Evolutionary conservation across 2,329 filamentous ascomycete species (phyloP).

Genomic region (Seiridium unicorne): DNA sequence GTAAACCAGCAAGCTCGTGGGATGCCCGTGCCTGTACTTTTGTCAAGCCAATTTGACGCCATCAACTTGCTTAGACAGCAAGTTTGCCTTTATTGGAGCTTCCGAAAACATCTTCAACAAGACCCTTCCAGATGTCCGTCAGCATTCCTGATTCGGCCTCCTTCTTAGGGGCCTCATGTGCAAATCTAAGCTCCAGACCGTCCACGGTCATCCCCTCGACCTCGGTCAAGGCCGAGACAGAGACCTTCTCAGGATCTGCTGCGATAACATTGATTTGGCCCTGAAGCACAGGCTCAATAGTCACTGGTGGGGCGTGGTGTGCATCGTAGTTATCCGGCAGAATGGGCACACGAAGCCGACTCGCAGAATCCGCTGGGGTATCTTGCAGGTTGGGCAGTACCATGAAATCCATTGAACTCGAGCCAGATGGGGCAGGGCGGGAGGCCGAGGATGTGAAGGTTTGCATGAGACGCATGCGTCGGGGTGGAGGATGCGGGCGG

Average conservation of each 20-base stretch:
- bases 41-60: background rate
- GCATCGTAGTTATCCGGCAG: slow-evolving; percentile 57
- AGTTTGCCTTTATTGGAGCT: slow-evolving; percentile 22
- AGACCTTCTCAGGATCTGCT: slow-evolving; percentile 51
- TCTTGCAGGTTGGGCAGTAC: slow-evolving; percentile 45
- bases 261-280: slow-evolving; percentile 56
- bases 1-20: background rate
- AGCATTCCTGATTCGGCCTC: slow-evolving; percentile 42
- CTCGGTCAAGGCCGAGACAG: slow-evolving; percentile 51
- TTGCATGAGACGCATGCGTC: slow-evolving; percentile 60
- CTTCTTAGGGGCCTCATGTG: slow-evolving; percentile 34
- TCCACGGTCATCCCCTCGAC: slow-evolving; percentile 59
- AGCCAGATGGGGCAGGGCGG: slow-evolving; percentile 27
- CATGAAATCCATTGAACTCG: slow-evolving; percentile 48
- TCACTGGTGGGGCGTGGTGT: slow-evolving; percentile 40
- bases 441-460: slow-evolving; percentile 53
- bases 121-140: slow-evolving; percentile 53
- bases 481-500: slow-evolving; percentile 33
- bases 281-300: slow-evolving; percentile 37
- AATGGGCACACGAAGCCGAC: slow-evolving; percentile 53
- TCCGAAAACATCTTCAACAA: slow-evolving; percentile 49
- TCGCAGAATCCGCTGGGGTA: slow-evolving; percentile 28
- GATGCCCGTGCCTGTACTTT: background rate
- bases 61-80: slow-evolving; percentile 17
- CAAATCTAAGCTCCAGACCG: slow-evolving; percentile 54